These are phyloP conservation scores for Aspergillus pseudoglaucus DNA, from an alignment of 2,329 filamentous ascomycete species.

Conservation along the genomic window DNA sequence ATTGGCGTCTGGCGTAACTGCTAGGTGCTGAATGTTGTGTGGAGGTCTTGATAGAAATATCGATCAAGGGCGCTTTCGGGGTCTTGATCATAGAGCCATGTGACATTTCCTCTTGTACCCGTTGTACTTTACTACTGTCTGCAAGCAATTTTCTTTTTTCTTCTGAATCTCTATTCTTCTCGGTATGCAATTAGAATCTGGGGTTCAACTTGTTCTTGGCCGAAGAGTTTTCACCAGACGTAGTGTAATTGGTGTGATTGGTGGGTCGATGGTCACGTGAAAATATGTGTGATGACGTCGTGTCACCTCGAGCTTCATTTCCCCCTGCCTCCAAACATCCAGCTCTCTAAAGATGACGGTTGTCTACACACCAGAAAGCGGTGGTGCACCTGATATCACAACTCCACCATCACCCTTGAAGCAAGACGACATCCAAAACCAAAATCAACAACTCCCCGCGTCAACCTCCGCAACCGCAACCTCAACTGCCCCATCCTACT, in stretches of 20 bases:
- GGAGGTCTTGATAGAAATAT: conserved; percentile 37
- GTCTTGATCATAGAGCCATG: conserved; percentile 38
- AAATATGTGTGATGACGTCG: neutral
- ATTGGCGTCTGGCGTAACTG: conserved; percentile 20
- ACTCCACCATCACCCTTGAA: neutral
- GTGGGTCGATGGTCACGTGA: neutral
- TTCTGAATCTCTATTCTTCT: conserved; percentile 23
- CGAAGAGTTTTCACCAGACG: neutral
- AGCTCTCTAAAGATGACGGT: neutral
- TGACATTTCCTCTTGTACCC: conserved; percentile 38
- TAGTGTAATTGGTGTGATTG: neutral
- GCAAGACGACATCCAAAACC: neutral
- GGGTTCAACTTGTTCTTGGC: conserved; percentile 1
- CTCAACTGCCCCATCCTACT: conserved; percentile 29
- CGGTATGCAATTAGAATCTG: conserved; percentile 4
- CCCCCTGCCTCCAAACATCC: neutral
- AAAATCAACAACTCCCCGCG: conserved; percentile 1
- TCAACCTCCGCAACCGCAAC: conserved; percentile 10
- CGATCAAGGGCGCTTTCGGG: conserved; percentile 30
- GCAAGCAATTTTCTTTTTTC: conserved; percentile 36
- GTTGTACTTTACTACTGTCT: conserved; percentile 44
- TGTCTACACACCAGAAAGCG: neutral
- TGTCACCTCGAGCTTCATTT: neutral
- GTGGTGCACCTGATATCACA: neutral
- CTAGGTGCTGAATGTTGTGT: conserved; percentile 23